phyloP scores from a whole-genome alignment of 2,329 filamentous ascomycete genomes.

The Zymoseptoria pseudotritici region DNA sequence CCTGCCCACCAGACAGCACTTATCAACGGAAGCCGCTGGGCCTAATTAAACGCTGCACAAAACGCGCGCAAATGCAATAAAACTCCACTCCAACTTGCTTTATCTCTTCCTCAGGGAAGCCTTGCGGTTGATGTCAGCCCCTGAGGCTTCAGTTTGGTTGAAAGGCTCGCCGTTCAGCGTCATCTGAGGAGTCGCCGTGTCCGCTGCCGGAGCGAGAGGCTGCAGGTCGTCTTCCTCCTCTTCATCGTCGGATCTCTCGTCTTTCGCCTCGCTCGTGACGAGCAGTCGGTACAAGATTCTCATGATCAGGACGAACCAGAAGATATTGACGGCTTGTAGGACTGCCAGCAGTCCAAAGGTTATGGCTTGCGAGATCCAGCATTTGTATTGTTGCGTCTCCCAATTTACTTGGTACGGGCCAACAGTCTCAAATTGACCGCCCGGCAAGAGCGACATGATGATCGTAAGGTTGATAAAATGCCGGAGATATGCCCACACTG shows the following conservation, averaged over 20 bases:
- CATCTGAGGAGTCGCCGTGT: conserved; percentile 11
- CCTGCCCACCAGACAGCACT: background rate
- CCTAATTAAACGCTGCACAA: conserved; percentile 5
- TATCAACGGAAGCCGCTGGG: background rate
- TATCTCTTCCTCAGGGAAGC: conserved; percentile 9
- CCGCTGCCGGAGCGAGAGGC: conserved; percentile 22
- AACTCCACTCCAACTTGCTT: background rate
- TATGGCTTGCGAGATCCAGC: conserved; percentile 60
- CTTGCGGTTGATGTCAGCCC: conserved; percentile 9
- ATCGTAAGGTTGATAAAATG: conserved; percentile 78
- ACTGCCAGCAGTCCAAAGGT: conserved; percentile 56
- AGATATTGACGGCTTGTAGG: conserved; percentile 69
- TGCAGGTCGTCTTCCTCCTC: conserved; percentile 47
- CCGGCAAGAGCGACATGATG: conserved; percentile 63
- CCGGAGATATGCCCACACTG: conserved; percentile 80
- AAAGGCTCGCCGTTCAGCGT: conserved; percentile 14
- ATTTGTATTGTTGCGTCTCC: conserved; percentile 71
- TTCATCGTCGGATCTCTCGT: conserved; percentile 68
- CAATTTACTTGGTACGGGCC: conserved; percentile 71
- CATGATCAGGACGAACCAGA: conserved; percentile 73
- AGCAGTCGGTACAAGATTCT: conserved; percentile 67
- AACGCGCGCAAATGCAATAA: background rate
- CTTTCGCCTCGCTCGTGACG: conserved; percentile 53
- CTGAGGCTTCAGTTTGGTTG: conserved; percentile 11
- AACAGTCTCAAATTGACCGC: conserved; percentile 59